Percentiles rank a stretch among this genome's conserved stretches.
These are phyloP conservation scores for Cinnamomum chago DNA, from an alignment of 164 flowering plant species.

Conservation along the genomic window DNA sequence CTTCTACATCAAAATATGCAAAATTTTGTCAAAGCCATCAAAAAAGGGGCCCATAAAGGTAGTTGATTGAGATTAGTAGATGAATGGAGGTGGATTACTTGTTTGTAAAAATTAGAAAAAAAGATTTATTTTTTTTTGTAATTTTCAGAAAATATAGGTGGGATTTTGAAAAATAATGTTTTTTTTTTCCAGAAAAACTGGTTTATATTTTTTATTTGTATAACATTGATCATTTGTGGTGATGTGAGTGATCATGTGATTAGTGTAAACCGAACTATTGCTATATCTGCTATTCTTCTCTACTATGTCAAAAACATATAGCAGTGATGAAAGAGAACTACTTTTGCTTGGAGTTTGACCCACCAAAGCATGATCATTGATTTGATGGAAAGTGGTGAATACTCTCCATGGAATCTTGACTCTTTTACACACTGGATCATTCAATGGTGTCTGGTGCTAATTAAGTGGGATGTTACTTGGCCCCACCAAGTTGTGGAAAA, in stretches of 20 bases:
- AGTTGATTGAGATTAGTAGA: too few relatives aligned
- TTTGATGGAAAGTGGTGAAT: background rate
- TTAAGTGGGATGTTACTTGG: too few relatives aligned
- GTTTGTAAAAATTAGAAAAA: too few relatives aligned
- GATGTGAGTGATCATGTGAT: background rate
- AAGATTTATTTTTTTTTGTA: background rate
- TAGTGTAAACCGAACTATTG: too few relatives aligned
- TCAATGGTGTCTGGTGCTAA: too few relatives aligned
- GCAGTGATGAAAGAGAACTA: background rate
- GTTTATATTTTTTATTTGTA: background rate
- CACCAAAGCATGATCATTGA: background rate
- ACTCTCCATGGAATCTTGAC: background rate
- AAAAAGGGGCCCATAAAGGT: too few relatives aligned
- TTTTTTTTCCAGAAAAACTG: background rate
- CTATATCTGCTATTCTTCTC: background rate
- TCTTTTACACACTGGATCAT: background rate
- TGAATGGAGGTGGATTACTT: too few relatives aligned
- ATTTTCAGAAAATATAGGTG: too few relatives aligned
- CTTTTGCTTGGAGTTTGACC: background rate
- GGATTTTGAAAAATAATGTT: background rate
- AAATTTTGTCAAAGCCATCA: too few relatives aligned
- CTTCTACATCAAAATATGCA: too few relatives aligned
- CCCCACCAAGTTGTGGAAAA: too few relatives aligned
- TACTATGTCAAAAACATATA: background rate
- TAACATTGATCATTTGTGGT: background rate